phyloP scores from a whole-genome alignment of 352 stramenopile genomes.

The Pythium aquatile region DNA sequence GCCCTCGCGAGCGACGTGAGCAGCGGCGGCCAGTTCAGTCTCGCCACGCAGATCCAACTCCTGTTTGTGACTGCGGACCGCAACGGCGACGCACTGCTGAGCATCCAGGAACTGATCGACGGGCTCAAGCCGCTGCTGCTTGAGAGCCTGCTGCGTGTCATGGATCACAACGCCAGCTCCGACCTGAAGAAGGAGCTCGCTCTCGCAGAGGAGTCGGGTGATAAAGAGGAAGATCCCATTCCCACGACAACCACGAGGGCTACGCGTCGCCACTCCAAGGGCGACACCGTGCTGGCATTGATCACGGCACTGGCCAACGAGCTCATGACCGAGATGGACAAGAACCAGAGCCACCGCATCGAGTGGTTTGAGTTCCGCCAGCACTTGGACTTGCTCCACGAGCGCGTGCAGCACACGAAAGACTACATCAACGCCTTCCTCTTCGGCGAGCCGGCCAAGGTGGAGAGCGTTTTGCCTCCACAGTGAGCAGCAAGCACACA shows the following conservation, averaged over 20 bases:
- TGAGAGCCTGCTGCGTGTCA: slow-evolving; percentile 21
- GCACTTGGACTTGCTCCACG: slow-evolving; percentile 68
- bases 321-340: slow-evolving; percentile 54
- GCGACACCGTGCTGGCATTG: slow-evolving; percentile 36
- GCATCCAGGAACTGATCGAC: slow-evolving; percentile 45
- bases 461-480: too few relatives aligned
- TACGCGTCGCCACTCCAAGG: slow-evolving; percentile 31
- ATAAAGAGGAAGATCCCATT: neutral
- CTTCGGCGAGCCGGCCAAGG: neutral
- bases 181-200: slow-evolving; percentile 2
- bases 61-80: slow-evolving; percentile 51
- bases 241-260: neutral
- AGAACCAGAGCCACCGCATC: slow-evolving; percentile 54
- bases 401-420: slow-evolving; percentile 51
- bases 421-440: slow-evolving; percentile 38
- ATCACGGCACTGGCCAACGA: slow-evolving; percentile 51
- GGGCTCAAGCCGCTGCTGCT: slow-evolving; percentile 47
- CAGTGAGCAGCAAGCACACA: neutral
- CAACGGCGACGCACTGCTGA: slow-evolving; percentile 59
- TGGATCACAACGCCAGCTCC: slow-evolving; percentile 8
- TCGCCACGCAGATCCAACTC: slow-evolving; percentile 53
- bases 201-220: neutral
- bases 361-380: slow-evolving; percentile 79
- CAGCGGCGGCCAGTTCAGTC: slow-evolving; percentile 38
- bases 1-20: slow-evolving; percentile 47